Base-by-base conservation (phyloP, 352 stramenopile genomes). In the Phytophthora uliginosa region DNA sequence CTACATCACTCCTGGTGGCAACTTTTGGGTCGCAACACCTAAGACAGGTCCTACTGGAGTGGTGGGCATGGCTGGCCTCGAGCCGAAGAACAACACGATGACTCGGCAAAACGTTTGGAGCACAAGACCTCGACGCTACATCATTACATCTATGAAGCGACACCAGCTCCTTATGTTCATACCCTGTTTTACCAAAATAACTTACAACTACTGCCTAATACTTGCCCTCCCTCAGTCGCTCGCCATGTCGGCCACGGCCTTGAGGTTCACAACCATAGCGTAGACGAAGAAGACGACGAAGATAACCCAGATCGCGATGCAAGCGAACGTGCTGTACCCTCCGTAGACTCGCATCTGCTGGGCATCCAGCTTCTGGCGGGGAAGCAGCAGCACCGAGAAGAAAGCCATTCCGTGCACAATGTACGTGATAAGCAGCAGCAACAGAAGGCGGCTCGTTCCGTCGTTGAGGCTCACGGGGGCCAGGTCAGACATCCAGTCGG, bases 311-410 rank as follows among this genome's bases (percentile, higher is more conserved):
- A 93, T 82, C 24, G 77, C 74, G 36, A 79, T 70, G 58, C 73
- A 81, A 6, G 85, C 85, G 31, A 83, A 71, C 40, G 78, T 81
- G 31, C 77, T 91, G 69, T 90, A 92, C 22, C 82, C 84, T 40
- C 84, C 84, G 62, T 88, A 91, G 12, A 86, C 82, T 62, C 84
- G 84, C 75, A 88, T 62, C 69, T 91, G 82, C 71, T 91, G 84
- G 26, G 84, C 78, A 52, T 91, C 84, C 22, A 91, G 61, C 63
- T 89, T 91, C 69, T 91, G 84, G 7, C 74, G 69, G 9, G 86
- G 86, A 47, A 94, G 72, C 58, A 92, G 56, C 33, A 82, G 66
- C 47, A 90, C 71, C 17, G 81, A 84, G n/a, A 84, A 77, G 60
- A 89, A 82, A 13, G 76, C 63, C 51, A 93, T 60, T 0, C 75